Conservation (phyloP, 2,329 filamentous ascomycete species). For the Sporothrix brunneoviolacea region DNA sequence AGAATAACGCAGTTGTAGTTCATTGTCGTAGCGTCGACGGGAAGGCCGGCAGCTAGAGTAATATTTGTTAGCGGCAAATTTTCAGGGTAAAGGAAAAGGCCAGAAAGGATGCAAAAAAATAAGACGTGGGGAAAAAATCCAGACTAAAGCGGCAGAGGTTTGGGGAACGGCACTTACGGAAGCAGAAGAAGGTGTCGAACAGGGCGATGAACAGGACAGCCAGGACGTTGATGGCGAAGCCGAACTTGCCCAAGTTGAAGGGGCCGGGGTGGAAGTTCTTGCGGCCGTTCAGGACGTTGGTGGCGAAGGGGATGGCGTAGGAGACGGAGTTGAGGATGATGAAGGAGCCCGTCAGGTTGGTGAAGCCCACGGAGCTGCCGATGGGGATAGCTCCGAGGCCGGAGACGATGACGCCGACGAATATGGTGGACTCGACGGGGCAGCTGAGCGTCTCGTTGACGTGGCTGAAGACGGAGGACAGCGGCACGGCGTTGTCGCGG, state of each 20-base stretch:
- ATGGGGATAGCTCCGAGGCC: slow-evolving; percentile 51
- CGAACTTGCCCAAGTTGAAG: slow-evolving; percentile 41
- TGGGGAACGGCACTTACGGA: slow-evolving; percentile 44
- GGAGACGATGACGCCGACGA: slow-evolving; percentile 45
- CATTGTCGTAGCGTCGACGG: slow-evolving; percentile 28
- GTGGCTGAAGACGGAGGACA: slow-evolving; percentile 43
- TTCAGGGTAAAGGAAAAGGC: no score
- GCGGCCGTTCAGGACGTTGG: slow-evolving; percentile 47
- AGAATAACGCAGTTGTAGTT: slow-evolving; percentile 51
- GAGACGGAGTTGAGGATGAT: slow-evolving; percentile 50
- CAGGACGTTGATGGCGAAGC: slow-evolving; percentile 41
- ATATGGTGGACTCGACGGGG: slow-evolving; percentile 52
- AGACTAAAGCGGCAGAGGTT: not conserved
- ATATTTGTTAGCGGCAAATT: not conserved
- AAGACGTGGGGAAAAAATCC: not conserved
- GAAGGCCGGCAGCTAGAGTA: not conserved
- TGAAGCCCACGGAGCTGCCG: slow-evolving; percentile 48
- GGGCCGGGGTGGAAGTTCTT: slow-evolving; percentile 46
- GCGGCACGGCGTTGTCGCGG: slow-evolving; percentile 55
- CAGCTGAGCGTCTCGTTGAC: slow-evolving; percentile 51
- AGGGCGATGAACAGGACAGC: slow-evolving; percentile 47
- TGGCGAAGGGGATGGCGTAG: slow-evolving; percentile 42
- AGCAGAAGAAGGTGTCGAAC: slow-evolving; percentile 55
- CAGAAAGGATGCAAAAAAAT: no score
- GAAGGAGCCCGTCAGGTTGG: slow-evolving; percentile 51